Base-by-base conservation (phyloP, 768 basidiomycete genomes). In the Cyclocybe cylindracea region DNA sequence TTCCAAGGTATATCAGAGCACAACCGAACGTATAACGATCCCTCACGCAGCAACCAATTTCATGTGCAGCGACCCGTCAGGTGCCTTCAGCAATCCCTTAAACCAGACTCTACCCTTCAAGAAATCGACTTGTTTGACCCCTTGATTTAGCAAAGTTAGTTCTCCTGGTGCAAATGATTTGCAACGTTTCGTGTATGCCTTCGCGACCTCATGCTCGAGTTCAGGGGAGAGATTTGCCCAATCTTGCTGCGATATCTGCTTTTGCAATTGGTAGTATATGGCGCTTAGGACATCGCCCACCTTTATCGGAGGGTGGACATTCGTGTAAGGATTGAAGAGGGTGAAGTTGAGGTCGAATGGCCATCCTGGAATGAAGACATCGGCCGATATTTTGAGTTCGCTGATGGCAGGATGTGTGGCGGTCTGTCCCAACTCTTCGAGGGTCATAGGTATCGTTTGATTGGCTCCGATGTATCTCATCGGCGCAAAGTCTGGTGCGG, bases 101-200 rank as follows among this genome's bases (percentile, higher is more conserved):
- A 85, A 77, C 58, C 64, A 70, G 2, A 71, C 70, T 46, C 70
- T 75, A 7, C 75, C 78, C 41, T 68, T 50, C 55, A 86, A 66
- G 63, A 79, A 86, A 69, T 87, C 86, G 3, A 87, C 72, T 51
- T 80, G 72, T 67, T 80, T 84, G 13, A 86, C 75, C 0, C 82
- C 83, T 66, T 79, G 76, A 10, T 65, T 70, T 53, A 71, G 62
- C 62, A 80, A 73, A 34, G 67, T 64, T 35, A 68, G 58, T 32
- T 72, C 71, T 43, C 47, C 58, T 11, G 51, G 55, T n/a, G 64
- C 63, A 45, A 64, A 56, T 14, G 62, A 51, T 33, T 62, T 68
- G 57, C 75, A 78, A 45, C 79, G 60, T 49, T 59, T 63, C 42
- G 66, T 66, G 47, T 73, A 79, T 6, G 77, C 73, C 41, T 62